Evolutionary conservation across 345 rosid genomes (phyloP).

Genomic region (Syzygium grande): DNA sequence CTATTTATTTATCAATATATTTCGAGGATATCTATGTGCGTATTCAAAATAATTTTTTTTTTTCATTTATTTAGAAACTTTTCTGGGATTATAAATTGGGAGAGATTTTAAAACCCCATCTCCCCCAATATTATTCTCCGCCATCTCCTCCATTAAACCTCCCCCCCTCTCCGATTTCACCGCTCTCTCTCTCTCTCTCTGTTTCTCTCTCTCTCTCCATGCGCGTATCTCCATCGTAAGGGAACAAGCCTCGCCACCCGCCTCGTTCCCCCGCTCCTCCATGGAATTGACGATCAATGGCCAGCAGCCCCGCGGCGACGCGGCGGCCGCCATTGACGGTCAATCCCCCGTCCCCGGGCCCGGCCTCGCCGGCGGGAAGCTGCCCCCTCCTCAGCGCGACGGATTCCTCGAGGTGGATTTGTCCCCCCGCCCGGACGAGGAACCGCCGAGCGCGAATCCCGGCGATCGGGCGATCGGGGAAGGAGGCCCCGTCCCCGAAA

Average conservation of each 20-base stretch:
- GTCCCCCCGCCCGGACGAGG: background rate
- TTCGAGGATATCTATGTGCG: background rate
- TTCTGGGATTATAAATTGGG: background rate
- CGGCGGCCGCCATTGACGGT: background rate
- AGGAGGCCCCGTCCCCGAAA: background rate
- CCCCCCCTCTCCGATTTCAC: background rate
- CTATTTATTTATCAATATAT: background rate
- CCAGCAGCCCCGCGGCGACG: background rate
- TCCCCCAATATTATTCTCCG: background rate
- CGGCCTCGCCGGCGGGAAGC: background rate
- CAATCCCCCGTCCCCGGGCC: background rate
- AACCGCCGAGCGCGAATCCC: background rate
- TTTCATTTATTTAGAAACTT: no score
- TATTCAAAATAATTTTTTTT: background rate
- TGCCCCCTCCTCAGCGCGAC: background rate
- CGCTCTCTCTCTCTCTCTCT: background rate
- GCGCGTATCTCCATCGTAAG: background rate
- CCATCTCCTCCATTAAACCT: constrained; percentile 2
- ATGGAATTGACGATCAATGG: constrained; percentile 2
- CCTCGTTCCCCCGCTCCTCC: no score
- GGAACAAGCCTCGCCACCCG: background rate
- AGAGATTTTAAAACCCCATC: background rate
- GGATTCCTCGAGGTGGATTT: background rate
- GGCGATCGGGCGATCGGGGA: background rate
- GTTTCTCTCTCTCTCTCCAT: background rate